Conservation (phyloP, 2,329 filamentous ascomycete species). For the Colletotrichum somersetense region DNA sequence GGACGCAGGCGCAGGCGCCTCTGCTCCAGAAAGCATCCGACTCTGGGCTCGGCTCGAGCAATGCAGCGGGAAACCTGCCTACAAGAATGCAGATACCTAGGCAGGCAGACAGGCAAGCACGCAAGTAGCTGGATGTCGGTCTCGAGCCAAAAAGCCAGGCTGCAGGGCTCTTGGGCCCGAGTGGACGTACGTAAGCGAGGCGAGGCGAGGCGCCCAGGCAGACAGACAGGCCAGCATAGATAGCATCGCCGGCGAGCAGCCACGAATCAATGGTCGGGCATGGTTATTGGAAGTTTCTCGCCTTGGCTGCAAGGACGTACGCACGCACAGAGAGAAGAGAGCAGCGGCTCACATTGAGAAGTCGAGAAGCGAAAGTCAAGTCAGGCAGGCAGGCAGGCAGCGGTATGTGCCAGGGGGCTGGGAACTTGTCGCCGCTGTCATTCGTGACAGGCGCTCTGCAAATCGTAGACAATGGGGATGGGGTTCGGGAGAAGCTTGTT, state of each 20-base stretch:
- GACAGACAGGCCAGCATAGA: neutral
- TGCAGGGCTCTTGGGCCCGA: slow-evolving; percentile 17
- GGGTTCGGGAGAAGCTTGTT: neutral
- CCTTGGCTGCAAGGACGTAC: neutral
- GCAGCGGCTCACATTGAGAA: neutral
- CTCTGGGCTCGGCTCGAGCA: slow-evolving; percentile 17
- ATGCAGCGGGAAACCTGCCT: slow-evolving; percentile 29
- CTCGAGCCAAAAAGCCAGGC: slow-evolving; percentile 23
- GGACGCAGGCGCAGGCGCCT: neutral
- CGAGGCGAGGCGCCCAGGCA: slow-evolving; percentile 6
- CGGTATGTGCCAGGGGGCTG: neutral
- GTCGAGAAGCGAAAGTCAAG: slow-evolving; percentile 26
- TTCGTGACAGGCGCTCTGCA: slow-evolving; percentile 32
- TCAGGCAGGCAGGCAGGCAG: neutral
- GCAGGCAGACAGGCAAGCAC: too few relatives aligned
- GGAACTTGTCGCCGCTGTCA: slow-evolving; percentile 31
- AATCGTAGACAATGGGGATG: slow-evolving; percentile 15
- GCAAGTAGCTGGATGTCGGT: neutral
- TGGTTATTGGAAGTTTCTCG: slow-evolving; percentile 1
- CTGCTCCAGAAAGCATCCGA: slow-evolving; percentile 7
- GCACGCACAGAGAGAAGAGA: neutral
- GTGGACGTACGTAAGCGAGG: slow-evolving; percentile 6
- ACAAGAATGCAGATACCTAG: slow-evolving; percentile 14
- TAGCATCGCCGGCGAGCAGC: neutral
- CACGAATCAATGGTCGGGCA: slow-evolving; percentile 8